phyloP scores from a whole-genome alignment of 345 rosid genomes.

The Melaleuca alternifolia region DNA sequence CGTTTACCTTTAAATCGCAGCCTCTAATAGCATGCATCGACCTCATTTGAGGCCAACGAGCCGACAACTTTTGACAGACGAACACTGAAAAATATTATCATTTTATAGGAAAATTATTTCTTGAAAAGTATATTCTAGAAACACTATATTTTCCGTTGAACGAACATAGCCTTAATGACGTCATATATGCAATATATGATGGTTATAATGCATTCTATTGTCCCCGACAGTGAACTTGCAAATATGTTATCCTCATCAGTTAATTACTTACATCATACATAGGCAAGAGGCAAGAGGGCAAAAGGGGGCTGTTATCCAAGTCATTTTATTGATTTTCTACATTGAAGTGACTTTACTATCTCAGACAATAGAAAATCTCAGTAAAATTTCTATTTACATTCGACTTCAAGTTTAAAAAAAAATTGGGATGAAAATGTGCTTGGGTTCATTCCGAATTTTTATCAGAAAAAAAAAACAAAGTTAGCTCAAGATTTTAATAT shows the following conservation, averaged over 20 bases:
- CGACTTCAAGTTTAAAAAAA: not conserved
- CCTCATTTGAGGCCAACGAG: too few species aligned
- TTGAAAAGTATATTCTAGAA: too few species aligned
- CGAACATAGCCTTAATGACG: too few species aligned
- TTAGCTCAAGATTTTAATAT: too few species aligned
- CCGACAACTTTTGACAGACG: too few species aligned
- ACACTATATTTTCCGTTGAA: too few species aligned
- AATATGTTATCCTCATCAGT: not conserved
- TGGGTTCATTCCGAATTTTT: too few species aligned
- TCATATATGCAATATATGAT: not conserved
- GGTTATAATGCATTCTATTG: not conserved
- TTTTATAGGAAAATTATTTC: too few species aligned
- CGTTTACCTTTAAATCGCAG: too few species aligned
- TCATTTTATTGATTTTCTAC: not conserved
- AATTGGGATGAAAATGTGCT: not conserved
- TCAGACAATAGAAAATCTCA: accelerated
- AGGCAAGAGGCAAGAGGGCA: not conserved
- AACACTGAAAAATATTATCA: too few species aligned
- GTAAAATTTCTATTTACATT: not conserved
- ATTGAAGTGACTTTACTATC: not conserved
- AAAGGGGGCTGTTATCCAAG: not conserved
- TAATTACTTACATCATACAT: not conserved
- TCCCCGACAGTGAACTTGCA: not conserved
- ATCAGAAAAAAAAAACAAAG: too few species aligned
- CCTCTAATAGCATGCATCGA: too few species aligned